Evolutionary conservation across 2,329 filamentous ascomycete species (phyloP).

Genomic region (Colletotrichum australisinense): DNA sequence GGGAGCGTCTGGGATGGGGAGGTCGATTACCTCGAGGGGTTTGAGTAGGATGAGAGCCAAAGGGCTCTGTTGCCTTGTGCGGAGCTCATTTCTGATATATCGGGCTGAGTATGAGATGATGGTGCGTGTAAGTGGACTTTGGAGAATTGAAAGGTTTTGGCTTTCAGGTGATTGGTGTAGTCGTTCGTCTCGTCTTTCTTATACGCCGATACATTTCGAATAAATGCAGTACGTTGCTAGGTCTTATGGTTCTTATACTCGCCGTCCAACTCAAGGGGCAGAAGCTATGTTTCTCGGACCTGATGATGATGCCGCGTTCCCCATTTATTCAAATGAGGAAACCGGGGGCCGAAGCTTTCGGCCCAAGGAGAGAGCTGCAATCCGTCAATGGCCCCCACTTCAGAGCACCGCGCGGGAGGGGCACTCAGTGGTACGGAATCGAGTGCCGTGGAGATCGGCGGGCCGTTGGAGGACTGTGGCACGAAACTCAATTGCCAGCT

Average conservation of each 20-base stretch:
- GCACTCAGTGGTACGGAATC: neutral
- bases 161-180: neutral
- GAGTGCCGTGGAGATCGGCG: neutral
- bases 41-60: conserved; percentile 27
- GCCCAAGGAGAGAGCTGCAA: neutral
- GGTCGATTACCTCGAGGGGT: conserved; percentile 13
- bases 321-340: neutral
- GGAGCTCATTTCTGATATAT: conserved; percentile 6
- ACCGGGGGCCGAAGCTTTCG: neutral
- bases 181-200: neutral
- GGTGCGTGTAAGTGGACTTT: neutral
- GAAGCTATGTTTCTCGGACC: neutral
- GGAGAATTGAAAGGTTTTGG: too few relatives aligned
- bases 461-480: neutral
- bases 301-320: neutral
- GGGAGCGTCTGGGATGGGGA: conserved; percentile 37
- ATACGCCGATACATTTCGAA: neutral
- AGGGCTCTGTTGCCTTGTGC: conserved; percentile 12
- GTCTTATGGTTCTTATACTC: neutral
- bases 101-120: too few relatives aligned
- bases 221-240: neutral
- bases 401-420: neutral
- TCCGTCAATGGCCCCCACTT: neutral
- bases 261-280: neutral
- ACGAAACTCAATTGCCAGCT: neutral